A percentile compares a stretch with the other conserved stretches of the same genome.
Evolutionary conservation across 768 basidiomycete genomes (phyloP).

Genomic region (Saitozyma podzolica): DNA sequence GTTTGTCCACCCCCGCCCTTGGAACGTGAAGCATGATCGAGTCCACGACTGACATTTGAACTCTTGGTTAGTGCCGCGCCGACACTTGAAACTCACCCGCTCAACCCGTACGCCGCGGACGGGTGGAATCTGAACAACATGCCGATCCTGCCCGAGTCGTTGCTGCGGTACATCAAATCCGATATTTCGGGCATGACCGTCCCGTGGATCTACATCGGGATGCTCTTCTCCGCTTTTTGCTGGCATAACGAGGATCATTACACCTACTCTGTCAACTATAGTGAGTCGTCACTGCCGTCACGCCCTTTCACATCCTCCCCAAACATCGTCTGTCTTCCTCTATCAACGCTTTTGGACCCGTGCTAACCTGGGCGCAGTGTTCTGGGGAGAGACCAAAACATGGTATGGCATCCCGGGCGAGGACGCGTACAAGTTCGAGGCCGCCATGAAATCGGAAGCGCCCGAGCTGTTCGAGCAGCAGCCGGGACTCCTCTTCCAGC

Average conservation of each 20-base stretch:
- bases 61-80: slow-evolving; percentile 75
- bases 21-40: background rate
- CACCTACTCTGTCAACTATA: slow-evolving; percentile 92
- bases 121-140: slow-evolving; percentile 98
- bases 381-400: slow-evolving; percentile 99
- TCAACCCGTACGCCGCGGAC: slow-evolving; percentile 81
- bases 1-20: slow-evolving; percentile 55
- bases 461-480: slow-evolving; percentile 98
- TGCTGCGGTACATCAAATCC: slow-evolving; percentile 94
- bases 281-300: slow-evolving; percentile 54
- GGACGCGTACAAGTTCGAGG: slow-evolving; percentile 93
- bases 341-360: background rate
- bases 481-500: slow-evolving; percentile 92
- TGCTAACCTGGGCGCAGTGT: slow-evolving; percentile 62
- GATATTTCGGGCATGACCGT: slow-evolving; percentile 99
- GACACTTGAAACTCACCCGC: slow-evolving; percentile 87
- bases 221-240: slow-evolving; percentile 98
- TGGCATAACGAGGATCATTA: slow-evolving; percentile 99
- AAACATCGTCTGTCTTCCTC: background rate
- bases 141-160: slow-evolving; percentile 85
- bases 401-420: slow-evolving; percentile 99
- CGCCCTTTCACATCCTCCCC: background rate
- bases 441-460: slow-evolving; percentile 89
- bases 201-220: slow-evolving; percentile 98
- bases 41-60: slow-evolving; percentile 4